phyloP scores from a whole-genome alignment of 2,329 filamentous ascomycete species.

The Ilyonectria destructans region DNA sequence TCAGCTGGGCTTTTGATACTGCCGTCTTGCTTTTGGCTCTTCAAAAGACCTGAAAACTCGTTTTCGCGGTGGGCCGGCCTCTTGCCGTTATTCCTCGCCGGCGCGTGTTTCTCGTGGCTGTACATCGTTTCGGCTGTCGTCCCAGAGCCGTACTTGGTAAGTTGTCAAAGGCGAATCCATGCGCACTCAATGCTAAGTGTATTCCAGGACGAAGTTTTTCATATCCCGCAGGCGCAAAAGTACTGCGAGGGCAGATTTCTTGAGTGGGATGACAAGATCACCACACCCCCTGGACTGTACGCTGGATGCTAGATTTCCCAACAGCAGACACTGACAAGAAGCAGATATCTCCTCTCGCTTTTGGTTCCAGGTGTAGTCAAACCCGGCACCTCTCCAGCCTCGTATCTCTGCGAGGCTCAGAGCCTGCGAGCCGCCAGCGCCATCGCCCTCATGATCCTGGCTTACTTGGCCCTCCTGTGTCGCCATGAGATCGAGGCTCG shows the following conservation, averaged over 20 bases:
- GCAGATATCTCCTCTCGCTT: constrained; percentile 65
- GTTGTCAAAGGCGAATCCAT: constrained; percentile 24
- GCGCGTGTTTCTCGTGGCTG: constrained; percentile 43
- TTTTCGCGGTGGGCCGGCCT: constrained; percentile 2
- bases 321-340: constrained; percentile 20
- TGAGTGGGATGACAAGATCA: constrained; percentile 97
- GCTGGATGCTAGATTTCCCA: constrained; percentile 34
- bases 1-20: constrained; percentile 34
- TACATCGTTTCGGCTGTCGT: constrained; percentile 54
- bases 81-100: constrained; percentile 39
- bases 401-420: constrained; percentile 47
- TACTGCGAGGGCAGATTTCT: constrained; percentile 84
- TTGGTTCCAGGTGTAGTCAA: constrained; percentile 46
- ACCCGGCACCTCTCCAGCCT: constrained; percentile 22
- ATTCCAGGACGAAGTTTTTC: constrained; percentile 85
- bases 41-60: constrained; percentile 9
- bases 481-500: constrained; percentile 68
- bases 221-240: constrained; percentile 90
- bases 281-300: constrained; percentile 91
- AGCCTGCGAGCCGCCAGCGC: constrained; percentile 67
- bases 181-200: constrained; percentile 32
- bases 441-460: constrained; percentile 57
- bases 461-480: constrained; percentile 65
- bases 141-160: constrained; percentile 70
- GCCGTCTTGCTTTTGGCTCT: constrained; percentile 33